Evolutionary conservation across 495 filamentous ascomycete genomes (phyloP).

Genomic region (Aspergillus cristatus): DNA sequence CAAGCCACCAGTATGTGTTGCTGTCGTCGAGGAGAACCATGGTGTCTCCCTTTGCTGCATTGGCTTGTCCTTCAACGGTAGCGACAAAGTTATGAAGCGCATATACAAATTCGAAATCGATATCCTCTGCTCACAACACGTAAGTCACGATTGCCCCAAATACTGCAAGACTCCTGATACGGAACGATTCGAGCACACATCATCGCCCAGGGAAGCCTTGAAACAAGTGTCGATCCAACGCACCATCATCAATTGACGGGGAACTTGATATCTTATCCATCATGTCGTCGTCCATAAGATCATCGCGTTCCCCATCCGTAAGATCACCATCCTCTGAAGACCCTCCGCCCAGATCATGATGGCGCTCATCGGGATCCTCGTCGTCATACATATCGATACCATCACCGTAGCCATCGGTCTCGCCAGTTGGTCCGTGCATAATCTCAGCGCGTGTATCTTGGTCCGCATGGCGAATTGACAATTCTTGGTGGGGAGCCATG

Average conservation of each 20-base stretch:
- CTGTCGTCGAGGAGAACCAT: constrained; percentile 99
- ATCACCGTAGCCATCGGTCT: constrained; percentile 39
- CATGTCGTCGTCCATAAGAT: constrained; percentile 76
- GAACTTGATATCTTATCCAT: constrained; percentile 98
- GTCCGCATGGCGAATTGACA: constrained; percentile 67
- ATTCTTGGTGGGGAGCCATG: constrained; percentile 75
- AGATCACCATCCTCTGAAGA: constrained; percentile 50
- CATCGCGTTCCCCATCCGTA: constrained; percentile 65
- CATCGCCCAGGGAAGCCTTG: no score
- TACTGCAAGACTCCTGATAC: no score
- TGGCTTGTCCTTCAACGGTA: constrained; percentile 95
- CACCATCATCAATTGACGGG: constrained; percentile 97
- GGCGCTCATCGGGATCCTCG: constrained; percentile 35
- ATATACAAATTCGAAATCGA: constrained; percentile 99
- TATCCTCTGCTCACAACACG: constrained; percentile 70
- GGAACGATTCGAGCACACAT: no score
- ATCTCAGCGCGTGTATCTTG: constrained; percentile 65
- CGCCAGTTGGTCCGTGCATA: constrained; percentile 40
- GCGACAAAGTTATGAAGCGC: constrained; percentile 95
- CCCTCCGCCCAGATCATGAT: constrained; percentile 35
- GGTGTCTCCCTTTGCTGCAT: constrained; percentile 95
- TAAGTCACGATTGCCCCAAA: constrained; percentile 41
- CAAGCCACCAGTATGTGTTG: constrained; percentile 99
- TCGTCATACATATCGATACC: constrained; percentile 36
- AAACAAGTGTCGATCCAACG: no score